Percentiles rank a stretch among this genome's conserved stretches.
These are phyloP conservation scores for Cubamyces lactineus DNA, from an alignment of 768 basidiomycete species.

Conservation along the genomic window DNA sequence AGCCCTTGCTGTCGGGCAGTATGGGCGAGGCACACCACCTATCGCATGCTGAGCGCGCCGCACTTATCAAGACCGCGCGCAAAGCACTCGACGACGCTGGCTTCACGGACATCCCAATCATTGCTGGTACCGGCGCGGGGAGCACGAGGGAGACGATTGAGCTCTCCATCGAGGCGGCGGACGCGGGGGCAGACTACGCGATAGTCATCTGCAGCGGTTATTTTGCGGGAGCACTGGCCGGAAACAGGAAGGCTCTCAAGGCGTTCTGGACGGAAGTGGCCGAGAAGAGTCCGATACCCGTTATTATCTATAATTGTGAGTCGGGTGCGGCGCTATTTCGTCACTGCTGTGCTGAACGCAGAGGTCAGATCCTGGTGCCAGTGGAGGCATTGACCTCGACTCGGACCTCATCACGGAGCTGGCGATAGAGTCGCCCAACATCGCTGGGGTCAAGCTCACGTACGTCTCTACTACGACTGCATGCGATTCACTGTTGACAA, in stretches of 20 bases:
- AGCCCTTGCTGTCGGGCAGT: conserved; percentile 39
- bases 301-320: conserved; percentile 88
- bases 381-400: conserved; percentile 88
- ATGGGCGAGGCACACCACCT: conserved; percentile 57
- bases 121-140: conserved; percentile 81
- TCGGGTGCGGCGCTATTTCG: conserved; percentile 14
- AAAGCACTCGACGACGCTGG: conserved; percentile 70
- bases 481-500: conserved; percentile 14
- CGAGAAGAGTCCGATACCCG: conserved; percentile 80
- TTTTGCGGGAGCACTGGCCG: conserved; percentile 74
- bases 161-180: conserved; percentile 76
- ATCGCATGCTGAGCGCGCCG: conserved; percentile 40
- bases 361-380: conserved; percentile 74
- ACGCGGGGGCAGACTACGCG: conserved; percentile 82
- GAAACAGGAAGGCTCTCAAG: conserved; percentile 69
- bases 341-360: conserved; percentile 18
- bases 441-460: conserved; percentile 89
- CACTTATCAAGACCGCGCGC: conserved; percentile 46
- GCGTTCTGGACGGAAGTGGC: conserved; percentile 78
- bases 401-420: conserved; percentile 85
- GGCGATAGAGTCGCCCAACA: conserved; percentile 73
- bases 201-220: conserved; percentile 89
- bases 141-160: conserved; percentile 84
- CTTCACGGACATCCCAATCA: conserved; percentile 61
- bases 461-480: conserved; percentile 41